Conservation (phyloP, 495 filamentous ascomycete genomes). For the Neurospora sp. region DNA sequence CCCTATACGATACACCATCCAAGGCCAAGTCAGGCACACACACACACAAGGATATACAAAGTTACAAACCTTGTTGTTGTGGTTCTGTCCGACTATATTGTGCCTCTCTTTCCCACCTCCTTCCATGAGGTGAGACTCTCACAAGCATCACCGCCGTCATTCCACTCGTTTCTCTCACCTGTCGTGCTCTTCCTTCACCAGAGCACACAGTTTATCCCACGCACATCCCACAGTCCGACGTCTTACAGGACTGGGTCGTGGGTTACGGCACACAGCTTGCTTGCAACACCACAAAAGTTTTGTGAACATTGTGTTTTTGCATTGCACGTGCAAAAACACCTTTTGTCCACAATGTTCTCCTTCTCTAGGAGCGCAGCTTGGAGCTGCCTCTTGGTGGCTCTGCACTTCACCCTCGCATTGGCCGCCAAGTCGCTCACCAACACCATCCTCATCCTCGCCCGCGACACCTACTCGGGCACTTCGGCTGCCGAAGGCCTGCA, state of each 20-base stretch:
- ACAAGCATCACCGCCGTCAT: not conserved
- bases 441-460: conserved; percentile 51
- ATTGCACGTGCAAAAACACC: not conserved
- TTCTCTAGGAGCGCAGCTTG: not conserved
- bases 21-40: not conserved
- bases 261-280: not conserved
- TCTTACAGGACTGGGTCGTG: not conserved
- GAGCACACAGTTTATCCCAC: not conserved
- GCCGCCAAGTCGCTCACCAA: conserved; percentile 17
- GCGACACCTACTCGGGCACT: conserved; percentile 34
- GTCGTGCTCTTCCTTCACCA: not conserved
- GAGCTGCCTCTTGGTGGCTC: not conserved
- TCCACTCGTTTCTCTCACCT: not conserved
- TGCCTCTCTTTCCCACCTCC: not conserved
- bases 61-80: not conserved
- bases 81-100: not conserved
- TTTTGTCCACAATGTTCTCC: not conserved
- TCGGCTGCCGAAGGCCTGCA: conserved; percentile 46
- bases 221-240: not conserved
- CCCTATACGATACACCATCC: not conserved
- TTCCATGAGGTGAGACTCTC: not conserved
- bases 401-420: not conserved
- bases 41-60: not conserved
- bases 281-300: not conserved
- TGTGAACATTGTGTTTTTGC: not conserved